Percentiles rank a stretch among this genome's conserved stretches.
phyloP scores from a whole-genome alignment of 192 early-diverging fungal genomes.

The Pilaira anomala region DNA sequence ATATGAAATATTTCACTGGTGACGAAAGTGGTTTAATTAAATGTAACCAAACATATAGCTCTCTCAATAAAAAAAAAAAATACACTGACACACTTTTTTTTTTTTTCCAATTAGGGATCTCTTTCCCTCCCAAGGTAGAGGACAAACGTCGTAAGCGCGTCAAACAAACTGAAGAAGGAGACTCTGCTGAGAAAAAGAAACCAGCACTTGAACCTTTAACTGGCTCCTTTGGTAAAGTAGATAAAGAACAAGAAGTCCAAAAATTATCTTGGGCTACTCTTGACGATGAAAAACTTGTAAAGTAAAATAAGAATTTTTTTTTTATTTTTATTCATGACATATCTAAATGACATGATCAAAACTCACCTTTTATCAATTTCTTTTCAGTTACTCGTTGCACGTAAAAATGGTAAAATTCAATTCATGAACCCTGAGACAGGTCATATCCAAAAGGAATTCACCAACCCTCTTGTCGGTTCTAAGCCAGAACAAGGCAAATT shows the following conservation, averaged over 20 bases:
- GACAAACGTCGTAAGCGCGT: slow-evolving; percentile 16
- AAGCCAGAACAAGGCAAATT: slow-evolving; percentile 41
- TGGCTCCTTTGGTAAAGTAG: slow-evolving; percentile 18
- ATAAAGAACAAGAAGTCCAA: slow-evolving; percentile 26
- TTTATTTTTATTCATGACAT: too few relatives aligned
- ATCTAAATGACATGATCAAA: too few relatives aligned
- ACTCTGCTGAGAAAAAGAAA: slow-evolving; percentile 14
- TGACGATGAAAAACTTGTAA: slow-evolving; percentile 27
- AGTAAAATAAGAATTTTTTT: not conserved
- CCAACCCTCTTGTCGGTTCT: slow-evolving; percentile 28
- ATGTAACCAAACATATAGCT: slow-evolving; percentile 24
- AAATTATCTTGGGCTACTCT: slow-evolving; percentile 27
- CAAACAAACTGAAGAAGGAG: slow-evolving; percentile 13
- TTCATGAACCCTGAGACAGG: slow-evolving; percentile 43
- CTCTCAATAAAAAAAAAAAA: not conserved
- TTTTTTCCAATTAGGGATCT: slow-evolving; percentile 15
- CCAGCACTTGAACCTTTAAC: slow-evolving; percentile 16
- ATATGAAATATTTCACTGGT: slow-evolving; percentile 36
- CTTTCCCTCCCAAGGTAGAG: slow-evolving; percentile 24
- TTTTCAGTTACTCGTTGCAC: slow-evolving; percentile 52
- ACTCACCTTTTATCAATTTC: too few relatives aligned
- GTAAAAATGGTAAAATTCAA: slow-evolving; percentile 51
- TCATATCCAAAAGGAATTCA: slow-evolving; percentile 33
- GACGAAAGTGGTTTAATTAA: slow-evolving; percentile 41
- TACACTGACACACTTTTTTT: not conserved